A percentile compares a stretch with the other conserved stretches of the same genome.
Evolutionary conservation across 495 filamentous ascomycete species (phyloP).

Genomic region (Opeltia flavorubescens): DNA sequence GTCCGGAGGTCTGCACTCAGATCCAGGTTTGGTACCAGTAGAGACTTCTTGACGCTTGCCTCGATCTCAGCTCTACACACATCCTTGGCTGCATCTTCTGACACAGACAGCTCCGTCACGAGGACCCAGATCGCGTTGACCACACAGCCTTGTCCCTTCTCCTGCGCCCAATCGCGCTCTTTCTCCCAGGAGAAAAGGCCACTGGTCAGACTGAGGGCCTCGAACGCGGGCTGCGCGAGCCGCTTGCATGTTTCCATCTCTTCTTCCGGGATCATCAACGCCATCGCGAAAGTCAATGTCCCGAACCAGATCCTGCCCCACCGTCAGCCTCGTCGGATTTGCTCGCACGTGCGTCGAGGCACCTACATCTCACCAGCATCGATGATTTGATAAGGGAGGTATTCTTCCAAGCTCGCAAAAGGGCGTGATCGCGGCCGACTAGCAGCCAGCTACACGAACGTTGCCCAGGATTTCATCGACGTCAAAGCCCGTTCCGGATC

Average conservation of each 20-base stretch:
- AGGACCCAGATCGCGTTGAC: constrained; percentile 26
- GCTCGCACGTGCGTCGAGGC: too few relatives aligned
- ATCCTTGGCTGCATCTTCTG: constrained; percentile 14
- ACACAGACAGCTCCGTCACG: constrained; percentile 18
- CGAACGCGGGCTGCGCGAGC: constrained; percentile 16
- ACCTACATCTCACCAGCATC: background rate
- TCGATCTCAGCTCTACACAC: constrained; percentile 11
- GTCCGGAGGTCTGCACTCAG: background rate
- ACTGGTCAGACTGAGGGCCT: constrained; percentile 19
- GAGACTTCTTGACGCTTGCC: background rate
- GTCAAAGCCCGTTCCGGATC: background rate
- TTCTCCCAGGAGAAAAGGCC: constrained; percentile 22
- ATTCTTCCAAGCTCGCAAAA: background rate
- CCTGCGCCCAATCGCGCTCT: constrained; percentile 14
- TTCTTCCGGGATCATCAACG: constrained; percentile 13
- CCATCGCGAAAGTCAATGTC: constrained; percentile 18
- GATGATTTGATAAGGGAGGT: background rate
- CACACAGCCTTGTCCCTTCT: constrained; percentile 11
- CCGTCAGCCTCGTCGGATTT: too few relatives aligned
- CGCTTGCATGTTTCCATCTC: constrained; percentile 13
- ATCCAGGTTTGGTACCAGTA: background rate
- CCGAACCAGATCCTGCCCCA: constrained; percentile 19
- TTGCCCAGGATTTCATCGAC: background rate
- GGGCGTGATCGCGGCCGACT: background rate
- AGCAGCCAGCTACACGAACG: background rate